These are phyloP conservation scores for Diaporthe citrichinensis DNA, from an alignment of 2,329 filamentous ascomycete genomes.

Conservation along the genomic window DNA sequence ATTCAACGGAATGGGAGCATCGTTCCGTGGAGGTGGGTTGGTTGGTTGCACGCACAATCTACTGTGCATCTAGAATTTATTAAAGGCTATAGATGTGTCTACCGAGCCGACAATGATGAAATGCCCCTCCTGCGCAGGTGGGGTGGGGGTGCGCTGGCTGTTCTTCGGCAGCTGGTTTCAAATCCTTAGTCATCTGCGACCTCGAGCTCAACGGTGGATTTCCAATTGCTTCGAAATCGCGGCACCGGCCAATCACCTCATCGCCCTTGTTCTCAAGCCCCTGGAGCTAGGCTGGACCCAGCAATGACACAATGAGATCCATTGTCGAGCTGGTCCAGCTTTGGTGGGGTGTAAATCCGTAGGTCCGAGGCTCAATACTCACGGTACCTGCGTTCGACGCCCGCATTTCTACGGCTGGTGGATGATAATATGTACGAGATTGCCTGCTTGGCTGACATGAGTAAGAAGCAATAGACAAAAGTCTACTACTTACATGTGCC, in stretches of 20 bases:
- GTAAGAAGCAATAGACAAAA: background rate
- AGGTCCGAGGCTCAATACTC: background rate
- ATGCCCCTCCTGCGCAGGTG: background rate
- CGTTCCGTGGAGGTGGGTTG: background rate
- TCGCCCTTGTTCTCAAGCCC: background rate
- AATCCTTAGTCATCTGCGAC: slow-evolving; percentile 40
- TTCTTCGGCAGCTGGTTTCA: slow-evolving; percentile 29
- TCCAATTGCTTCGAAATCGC: slow-evolving; percentile 40
- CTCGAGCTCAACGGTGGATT: background rate
- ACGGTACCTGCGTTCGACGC: background rate
- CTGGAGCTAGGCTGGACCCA: slow-evolving; percentile 17
- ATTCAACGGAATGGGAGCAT: background rate
- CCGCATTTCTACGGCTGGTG: background rate
- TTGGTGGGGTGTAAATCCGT: slow-evolving; percentile 24
- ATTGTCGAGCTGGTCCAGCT: background rate
- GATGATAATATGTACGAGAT: background rate
- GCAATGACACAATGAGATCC: slow-evolving; percentile 2
- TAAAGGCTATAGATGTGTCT: slow-evolving; percentile 1
- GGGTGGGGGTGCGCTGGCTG: background rate
- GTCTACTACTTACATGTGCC: background rate
- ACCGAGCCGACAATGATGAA: background rate
- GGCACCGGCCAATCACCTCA: slow-evolving; percentile 14
- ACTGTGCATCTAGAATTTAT: background rate
- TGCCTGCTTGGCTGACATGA: background rate
- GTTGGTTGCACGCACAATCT: background rate